These are phyloP conservation scores for Trichocladium antarcticum DNA, from an alignment of 495 filamentous ascomycete genomes.

Conservation along the genomic window DNA sequence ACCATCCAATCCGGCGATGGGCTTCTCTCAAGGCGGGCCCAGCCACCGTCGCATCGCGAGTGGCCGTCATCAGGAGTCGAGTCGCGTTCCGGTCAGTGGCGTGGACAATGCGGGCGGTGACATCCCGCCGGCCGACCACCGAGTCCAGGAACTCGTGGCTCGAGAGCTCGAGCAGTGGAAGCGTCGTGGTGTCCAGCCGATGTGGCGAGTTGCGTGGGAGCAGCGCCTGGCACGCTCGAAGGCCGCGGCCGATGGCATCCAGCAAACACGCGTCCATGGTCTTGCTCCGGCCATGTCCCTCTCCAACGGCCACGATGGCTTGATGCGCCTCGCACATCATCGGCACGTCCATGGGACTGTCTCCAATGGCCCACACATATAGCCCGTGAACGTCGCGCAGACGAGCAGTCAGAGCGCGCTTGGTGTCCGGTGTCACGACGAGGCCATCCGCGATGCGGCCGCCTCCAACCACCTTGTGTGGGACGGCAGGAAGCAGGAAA, in stretches of 20 bases:
- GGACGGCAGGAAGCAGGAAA: no score
- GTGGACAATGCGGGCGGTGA: conserved; percentile 24
- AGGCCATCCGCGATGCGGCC: conserved; percentile 41
- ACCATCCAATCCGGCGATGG: conserved; percentile 43
- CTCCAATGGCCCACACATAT: conserved; percentile 51
- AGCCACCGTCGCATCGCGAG: conserved; percentile 38
- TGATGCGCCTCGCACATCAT: conserved; percentile 48
- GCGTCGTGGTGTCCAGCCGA: conserved; percentile 36
- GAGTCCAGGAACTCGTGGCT: conserved; percentile 28
- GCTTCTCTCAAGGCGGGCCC: conserved; percentile 42
- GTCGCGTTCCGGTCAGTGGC: conserved; percentile 37
- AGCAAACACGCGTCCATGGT: conserved; percentile 44
- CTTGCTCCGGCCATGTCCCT: conserved; percentile 40
- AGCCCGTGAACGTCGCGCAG: conserved; percentile 28
- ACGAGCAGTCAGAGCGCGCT: conserved; percentile 37
- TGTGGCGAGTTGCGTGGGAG: conserved; percentile 30
- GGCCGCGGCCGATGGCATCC: conserved; percentile 33
- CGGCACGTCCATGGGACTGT: conserved; percentile 48
- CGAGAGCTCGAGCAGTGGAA: conserved; percentile 37
- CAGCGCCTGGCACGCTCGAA: conserved; percentile 40
- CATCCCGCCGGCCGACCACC: conserved; percentile 20
- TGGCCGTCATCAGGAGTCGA: conserved; percentile 49
- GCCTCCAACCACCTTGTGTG: conserved; percentile 39
- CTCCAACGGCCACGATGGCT: conserved; percentile 49
- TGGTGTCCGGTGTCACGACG: conserved; percentile 45